phyloP scores from a whole-genome alignment of 2,329 filamentous ascomycete genomes.

The Neofusicoccum ribis region DNA sequence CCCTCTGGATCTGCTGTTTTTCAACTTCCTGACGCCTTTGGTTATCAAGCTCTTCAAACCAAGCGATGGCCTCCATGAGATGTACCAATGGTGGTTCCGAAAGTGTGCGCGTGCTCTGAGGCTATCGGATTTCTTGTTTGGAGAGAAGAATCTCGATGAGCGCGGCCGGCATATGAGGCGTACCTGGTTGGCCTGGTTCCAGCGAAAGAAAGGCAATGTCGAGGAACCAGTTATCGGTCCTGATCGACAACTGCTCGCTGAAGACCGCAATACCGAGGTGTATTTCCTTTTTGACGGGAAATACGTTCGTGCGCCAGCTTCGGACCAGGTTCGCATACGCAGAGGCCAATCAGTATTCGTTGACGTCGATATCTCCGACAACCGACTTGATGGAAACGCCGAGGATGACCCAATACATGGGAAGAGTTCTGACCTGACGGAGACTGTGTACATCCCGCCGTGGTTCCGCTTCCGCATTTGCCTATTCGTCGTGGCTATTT shows the following conservation, averaged over 20 bases:
- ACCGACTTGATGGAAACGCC: constrained; percentile 59
- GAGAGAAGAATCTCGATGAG: constrained; percentile 76
- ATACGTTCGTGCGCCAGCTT: constrained; percentile 90
- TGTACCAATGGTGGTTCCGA: constrained; percentile 97
- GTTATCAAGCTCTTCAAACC: constrained; percentile 83
- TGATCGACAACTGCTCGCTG: constrained; percentile 30
- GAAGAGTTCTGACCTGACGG: constrained; percentile 47
- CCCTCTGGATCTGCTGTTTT: constrained; percentile 89
- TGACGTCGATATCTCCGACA: constrained; percentile 68
- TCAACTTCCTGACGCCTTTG: constrained; percentile 93
- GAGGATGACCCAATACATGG: constrained; percentile 39
- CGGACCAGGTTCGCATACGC: constrained; percentile 90
- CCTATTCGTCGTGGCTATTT: constrained; percentile 84
- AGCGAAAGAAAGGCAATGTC: constrained; percentile 44
- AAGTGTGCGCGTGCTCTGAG: constrained; percentile 77
- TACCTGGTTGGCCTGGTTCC: constrained; percentile 60
- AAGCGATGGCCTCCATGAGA: constrained; percentile 75
- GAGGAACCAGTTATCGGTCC: constrained; percentile 37
- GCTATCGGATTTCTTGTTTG: constrained; percentile 91
- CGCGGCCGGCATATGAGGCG: constrained; percentile 68
- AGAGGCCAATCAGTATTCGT: constrained; percentile 82
- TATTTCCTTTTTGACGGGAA: constrained; percentile 70
- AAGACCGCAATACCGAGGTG: constrained; percentile 42
- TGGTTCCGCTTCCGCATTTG: constrained; percentile 78
- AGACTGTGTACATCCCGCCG: constrained; percentile 72